A percentile compares a stretch with the other conserved stretches of the same genome.
Evolutionary conservation across 2,329 filamentous ascomycete genomes (phyloP).

Genomic region (Aspergillus quadricinctus): DNA sequence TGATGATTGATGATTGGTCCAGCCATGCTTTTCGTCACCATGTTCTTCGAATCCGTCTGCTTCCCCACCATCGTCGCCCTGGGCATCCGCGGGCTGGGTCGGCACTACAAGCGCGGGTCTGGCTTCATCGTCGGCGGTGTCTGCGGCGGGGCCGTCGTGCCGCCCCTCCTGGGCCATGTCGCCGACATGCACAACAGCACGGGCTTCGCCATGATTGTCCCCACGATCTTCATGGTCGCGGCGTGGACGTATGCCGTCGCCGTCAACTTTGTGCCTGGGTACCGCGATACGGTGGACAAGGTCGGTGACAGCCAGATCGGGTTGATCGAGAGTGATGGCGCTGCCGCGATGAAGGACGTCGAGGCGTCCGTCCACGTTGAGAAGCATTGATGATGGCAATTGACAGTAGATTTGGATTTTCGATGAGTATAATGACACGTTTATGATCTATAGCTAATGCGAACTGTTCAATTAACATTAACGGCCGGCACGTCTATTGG

Average conservation of each 20-base stretch:
- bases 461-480: background rate
- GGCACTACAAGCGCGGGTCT: constrained; percentile 71
- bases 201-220: constrained; percentile 62
- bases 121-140: constrained; percentile 71
- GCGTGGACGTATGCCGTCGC: constrained; percentile 55
- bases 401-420: background rate
- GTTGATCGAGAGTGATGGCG: constrained; percentile 28
- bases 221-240: constrained; percentile 56
- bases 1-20: background rate
- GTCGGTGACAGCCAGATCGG: constrained; percentile 47
- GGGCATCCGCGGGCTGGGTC: constrained; percentile 69
- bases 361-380: constrained; percentile 9
- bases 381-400: constrained; percentile 4
- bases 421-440: background rate
- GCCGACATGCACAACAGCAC: constrained; percentile 61
- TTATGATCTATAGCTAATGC: background rate
- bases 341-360: constrained; percentile 12
- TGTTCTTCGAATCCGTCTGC: constrained; percentile 77
- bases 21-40: constrained; percentile 62
- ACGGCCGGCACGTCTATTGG: background rate
- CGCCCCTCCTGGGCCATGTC: constrained; percentile 65
- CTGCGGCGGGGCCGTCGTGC: constrained; percentile 67
- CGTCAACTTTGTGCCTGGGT: constrained; percentile 64
- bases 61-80: constrained; percentile 80
- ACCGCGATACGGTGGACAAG: constrained; percentile 59